phyloP scores from a whole-genome alignment of 805 yeast species.

The Groenewaldozyma salmanticensis region DNA sequence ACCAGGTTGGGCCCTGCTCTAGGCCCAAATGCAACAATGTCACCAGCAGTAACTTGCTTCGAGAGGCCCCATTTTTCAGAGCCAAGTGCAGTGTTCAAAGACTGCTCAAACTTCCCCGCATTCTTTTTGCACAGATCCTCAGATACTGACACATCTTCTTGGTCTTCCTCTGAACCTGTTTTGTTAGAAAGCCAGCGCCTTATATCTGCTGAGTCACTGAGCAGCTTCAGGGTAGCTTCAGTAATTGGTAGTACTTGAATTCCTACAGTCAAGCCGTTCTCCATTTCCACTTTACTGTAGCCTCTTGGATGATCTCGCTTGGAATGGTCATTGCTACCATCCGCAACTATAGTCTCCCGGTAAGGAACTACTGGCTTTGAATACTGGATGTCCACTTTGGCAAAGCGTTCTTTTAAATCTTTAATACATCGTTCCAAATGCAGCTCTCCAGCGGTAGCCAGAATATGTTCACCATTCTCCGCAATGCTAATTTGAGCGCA shows the following conservation, averaged over 20 bases:
- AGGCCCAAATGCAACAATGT: constrained; percentile 66
- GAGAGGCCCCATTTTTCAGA: neutral
- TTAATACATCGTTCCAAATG: constrained; percentile 92
- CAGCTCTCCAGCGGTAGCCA: constrained; percentile 93
- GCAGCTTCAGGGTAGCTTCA: constrained; percentile 30
- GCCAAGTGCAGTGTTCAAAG: constrained; percentile 6
- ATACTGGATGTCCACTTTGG: constrained; percentile 74
- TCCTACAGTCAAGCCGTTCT: constrained; percentile 35
- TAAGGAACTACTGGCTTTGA: constrained; percentile 94
- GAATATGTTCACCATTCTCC: constrained; percentile 85
- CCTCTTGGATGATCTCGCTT: constrained; percentile 17
- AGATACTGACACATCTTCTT: too few species aligned
- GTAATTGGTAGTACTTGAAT: constrained; percentile 49
- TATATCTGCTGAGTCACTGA: constrained; percentile 40
- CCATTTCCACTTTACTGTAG: constrained; percentile 38
- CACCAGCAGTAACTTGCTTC: constrained; percentile 22
- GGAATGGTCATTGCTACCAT: constrained; percentile 35
- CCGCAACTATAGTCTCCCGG: constrained; percentile 64
- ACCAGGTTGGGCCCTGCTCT: constrained; percentile 67
- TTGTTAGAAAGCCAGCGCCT: constrained; percentile 34
- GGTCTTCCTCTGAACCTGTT: too few species aligned
- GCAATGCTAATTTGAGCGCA: constrained; percentile 81
- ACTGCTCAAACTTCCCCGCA: constrained; percentile 1
- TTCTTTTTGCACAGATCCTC: neutral
- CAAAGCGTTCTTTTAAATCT: constrained; percentile 84